These are phyloP conservation scores for Inga oerstediana DNA, from an alignment of 306 rosid species.

Conservation along the genomic window DNA sequence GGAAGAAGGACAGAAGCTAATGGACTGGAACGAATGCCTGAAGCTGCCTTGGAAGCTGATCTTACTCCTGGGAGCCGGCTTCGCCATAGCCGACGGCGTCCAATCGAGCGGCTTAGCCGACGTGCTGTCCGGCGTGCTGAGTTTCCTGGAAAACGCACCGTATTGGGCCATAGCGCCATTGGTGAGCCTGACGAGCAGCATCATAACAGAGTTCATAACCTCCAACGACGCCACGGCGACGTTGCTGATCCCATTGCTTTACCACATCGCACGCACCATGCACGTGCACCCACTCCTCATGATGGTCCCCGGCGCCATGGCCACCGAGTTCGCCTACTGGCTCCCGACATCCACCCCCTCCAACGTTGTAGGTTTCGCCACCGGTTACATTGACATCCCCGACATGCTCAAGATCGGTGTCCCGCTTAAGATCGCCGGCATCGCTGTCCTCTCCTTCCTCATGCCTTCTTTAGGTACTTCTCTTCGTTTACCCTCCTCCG, in stretches of 20 bases:
- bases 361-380: constrained; percentile 75
- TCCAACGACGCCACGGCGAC: constrained; percentile 91
- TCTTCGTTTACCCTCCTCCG: too few species aligned
- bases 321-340: constrained; percentile 76
- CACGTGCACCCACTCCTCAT: constrained; percentile 76
- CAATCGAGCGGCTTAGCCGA: constrained; percentile 76
- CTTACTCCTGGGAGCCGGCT: constrained; percentile 83
- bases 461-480: constrained; percentile 82
- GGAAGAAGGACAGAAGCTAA: constrained; percentile 72
- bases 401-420: constrained; percentile 83
- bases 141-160: constrained; percentile 66
- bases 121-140: constrained; percentile 52
- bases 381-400: constrained; percentile 66
- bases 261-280: constrained; percentile 67
- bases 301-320: constrained; percentile 82
- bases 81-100: constrained; percentile 90
- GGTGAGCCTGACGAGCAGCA: constrained; percentile 66
- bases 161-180: constrained; percentile 71
- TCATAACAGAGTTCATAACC: constrained; percentile 75
- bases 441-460: constrained; percentile 52
- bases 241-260: constrained; percentile 64
- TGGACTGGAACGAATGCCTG: constrained; percentile 95
- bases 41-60: constrained; percentile 86
- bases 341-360: constrained; percentile 88
- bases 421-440: constrained; percentile 75